These are phyloP conservation scores for Penicillium roqueforti DNA, from an alignment of 495 filamentous ascomycete genomes.

Conservation along the genomic window DNA sequence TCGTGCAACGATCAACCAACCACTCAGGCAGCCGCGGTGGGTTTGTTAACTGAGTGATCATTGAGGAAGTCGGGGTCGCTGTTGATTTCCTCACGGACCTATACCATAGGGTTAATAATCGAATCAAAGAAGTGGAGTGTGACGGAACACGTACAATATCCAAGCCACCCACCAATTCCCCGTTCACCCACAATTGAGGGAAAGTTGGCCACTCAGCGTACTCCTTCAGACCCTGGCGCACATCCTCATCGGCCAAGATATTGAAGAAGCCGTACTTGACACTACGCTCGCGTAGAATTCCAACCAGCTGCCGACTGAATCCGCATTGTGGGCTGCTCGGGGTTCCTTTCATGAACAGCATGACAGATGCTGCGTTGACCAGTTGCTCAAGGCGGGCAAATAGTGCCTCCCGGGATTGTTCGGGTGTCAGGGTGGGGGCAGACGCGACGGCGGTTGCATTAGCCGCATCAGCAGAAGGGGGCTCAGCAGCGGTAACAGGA, in stretches of 20 bases:
- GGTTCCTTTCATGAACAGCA: conserved; percentile 87
- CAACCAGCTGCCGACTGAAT: conserved; percentile 86
- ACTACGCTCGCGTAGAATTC: conserved; percentile 75
- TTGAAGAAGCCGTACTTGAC: conserved; percentile 99
- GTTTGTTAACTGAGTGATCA: conserved; percentile 52
- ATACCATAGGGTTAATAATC: conserved; percentile 33
- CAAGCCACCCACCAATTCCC: conserved; percentile 84
- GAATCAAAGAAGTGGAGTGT: background rate
- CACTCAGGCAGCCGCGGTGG: conserved; percentile 13
- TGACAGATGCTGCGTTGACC: conserved; percentile 91
- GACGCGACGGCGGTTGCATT: conserved; percentile 28
- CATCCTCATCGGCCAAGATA: conserved; percentile 95
- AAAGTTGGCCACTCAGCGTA: conserved; percentile 97
- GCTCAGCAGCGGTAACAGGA: conserved; percentile 43
- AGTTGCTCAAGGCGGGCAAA: conserved; percentile 70
- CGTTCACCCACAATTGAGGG: conserved; percentile 80
- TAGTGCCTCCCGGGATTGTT: conserved; percentile 71
- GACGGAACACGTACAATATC: conserved; percentile 74
- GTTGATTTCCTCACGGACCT: conserved; percentile 72
- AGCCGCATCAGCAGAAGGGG: conserved; percentile 36
- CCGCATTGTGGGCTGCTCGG: conserved; percentile 90
- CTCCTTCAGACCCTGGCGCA: conserved; percentile 90
- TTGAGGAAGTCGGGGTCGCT: conserved; percentile 75
- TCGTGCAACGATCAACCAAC: conserved; percentile 13
- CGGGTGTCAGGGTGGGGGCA: conserved; percentile 38